Base-by-base conservation (phyloP, 176 grass and related monocot genomes). In the Alloteropsis semialata region DNA sequence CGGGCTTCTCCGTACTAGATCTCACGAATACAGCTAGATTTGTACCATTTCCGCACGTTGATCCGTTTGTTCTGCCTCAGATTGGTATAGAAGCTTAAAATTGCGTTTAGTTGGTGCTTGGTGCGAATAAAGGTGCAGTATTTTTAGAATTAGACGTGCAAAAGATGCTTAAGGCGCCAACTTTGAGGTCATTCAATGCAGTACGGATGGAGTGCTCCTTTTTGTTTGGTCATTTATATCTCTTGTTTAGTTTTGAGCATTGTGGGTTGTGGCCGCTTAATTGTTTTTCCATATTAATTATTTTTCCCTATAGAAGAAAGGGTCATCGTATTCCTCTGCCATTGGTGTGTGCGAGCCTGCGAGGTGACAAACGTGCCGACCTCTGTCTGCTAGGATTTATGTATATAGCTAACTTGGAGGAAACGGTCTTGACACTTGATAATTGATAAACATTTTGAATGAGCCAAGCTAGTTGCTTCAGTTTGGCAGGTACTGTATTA, bases 1-100 rank as follows among this genome's bases (percentile, higher is more conserved):
- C 87, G 63, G 62, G 17, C 62, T 71, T 42, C 12, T 81, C 72
- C 66, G 73, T 78, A 61, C 39, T 77, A 66, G 88, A 90, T 90
- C 84, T 83, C 79, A 37, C 21, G n/a, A 2, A 72, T 82, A 72
- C 46, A 22, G 29, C n/a, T 59, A 90, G 84, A 83, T 86, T 90
- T 46, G 46, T 32, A 25, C 19, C 38, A 33, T 82, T 72, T 42
- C 14, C 25, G 6, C 8, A 58, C 17, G 22, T 24, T 72, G 65
- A 65, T 82, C 72, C 29, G 25, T 57, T 0, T 65, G 18, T 15
- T 24, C 3, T 54, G 28, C 45, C 15, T 55, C 12, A 15, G n/a
- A 24, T 58, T 82, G 6, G 24, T 43, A 25, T 73, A 72, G 10
- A 65, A 72, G 37, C 72, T 44, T 72, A 32, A 42, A 65, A 34